phyloP scores from a whole-genome alignment of 371 early-diverging fungal genomes.

The Saksenaea oblongispora region DNA sequence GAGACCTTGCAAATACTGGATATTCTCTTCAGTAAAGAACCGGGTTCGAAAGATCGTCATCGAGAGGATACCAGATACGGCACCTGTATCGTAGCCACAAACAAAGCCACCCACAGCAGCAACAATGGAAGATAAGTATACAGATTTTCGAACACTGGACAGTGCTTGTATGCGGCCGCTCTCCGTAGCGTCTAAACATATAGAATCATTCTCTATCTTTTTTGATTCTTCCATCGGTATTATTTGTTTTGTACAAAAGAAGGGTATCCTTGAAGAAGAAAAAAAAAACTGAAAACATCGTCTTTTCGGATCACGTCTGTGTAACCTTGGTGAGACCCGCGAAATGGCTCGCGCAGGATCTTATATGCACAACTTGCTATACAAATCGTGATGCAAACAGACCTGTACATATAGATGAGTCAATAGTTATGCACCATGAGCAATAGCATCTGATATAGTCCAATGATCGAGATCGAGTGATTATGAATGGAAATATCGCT shows the following conservation, averaged over 20 bases:
- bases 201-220: neutral
- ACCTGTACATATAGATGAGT: no score
- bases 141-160: slow-evolving; percentile 22
- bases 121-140: slow-evolving; percentile 25
- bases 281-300: slow-evolving; percentile 2
- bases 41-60: slow-evolving; percentile 15
- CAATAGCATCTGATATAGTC: no score
- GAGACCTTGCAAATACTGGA: slow-evolving; percentile 22
- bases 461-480: no score
- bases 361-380: no score
- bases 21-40: slow-evolving; percentile 21
- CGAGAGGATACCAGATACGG: slow-evolving; percentile 26
- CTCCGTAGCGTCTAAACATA: neutral
- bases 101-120: slow-evolving; percentile 35
- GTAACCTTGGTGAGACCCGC: neutral
- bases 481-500: no score
- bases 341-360: neutral
- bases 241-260: neutral
- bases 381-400: no score
- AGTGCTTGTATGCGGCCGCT: neutral
- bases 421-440: no score
- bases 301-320: neutral
- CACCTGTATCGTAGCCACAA: slow-evolving; percentile 47
- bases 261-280: neutral
- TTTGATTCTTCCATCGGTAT: neutral